Conservation (phyloP, 805 yeast genomes). For the Wickerhamiella azymoides region DNA sequence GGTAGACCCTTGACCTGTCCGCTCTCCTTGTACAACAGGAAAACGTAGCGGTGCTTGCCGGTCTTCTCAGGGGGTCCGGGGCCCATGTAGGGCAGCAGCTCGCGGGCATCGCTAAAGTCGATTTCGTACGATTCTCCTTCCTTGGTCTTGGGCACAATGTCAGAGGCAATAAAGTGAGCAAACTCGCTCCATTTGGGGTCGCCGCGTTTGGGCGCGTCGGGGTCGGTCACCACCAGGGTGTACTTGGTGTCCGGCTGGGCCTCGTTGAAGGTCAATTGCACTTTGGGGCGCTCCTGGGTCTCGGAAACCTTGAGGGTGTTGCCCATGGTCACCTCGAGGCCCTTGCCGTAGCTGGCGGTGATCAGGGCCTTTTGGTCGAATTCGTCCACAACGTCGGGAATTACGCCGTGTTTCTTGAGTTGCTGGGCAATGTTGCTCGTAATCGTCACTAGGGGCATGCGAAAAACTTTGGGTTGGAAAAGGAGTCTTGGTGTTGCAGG, state of each 20-base stretch:
- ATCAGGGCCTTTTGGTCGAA: slow-evolving; percentile 29
- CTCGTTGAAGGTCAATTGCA: slow-evolving; percentile 49
- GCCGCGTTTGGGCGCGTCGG: slow-evolving; percentile 78
- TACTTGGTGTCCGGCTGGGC: slow-evolving; percentile 37
- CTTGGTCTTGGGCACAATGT: slow-evolving; percentile 22
- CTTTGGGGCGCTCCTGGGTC: slow-evolving; percentile 52
- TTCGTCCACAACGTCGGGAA: slow-evolving; percentile 30
- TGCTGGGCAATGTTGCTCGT: slow-evolving; percentile 26
- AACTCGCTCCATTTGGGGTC: slow-evolving; percentile 85
- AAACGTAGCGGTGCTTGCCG: slow-evolving; percentile 78
- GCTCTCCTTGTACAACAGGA: slow-evolving; percentile 57
- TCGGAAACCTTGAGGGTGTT: slow-evolving; percentile 50
- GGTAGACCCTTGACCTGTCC: slow-evolving; percentile 20
- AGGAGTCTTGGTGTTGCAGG: background rate
- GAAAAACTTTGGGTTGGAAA: background rate
- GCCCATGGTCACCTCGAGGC: slow-evolving; percentile 61
- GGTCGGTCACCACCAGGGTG: slow-evolving; percentile 74
- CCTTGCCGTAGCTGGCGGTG: slow-evolving; percentile 47
- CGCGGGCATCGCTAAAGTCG: slow-evolving; percentile 28
- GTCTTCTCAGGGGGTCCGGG: slow-evolving; percentile 88
- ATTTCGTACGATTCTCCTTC: slow-evolving; percentile 20
- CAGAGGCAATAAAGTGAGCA: slow-evolving; percentile 52
- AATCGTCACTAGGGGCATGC: slow-evolving; percentile 24
- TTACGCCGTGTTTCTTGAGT: slow-evolving; percentile 29
- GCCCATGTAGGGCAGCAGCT: slow-evolving; percentile 49